Conservation (phyloP, 2,329 filamentous ascomycete genomes). For the Neurospora sp. region DNA sequence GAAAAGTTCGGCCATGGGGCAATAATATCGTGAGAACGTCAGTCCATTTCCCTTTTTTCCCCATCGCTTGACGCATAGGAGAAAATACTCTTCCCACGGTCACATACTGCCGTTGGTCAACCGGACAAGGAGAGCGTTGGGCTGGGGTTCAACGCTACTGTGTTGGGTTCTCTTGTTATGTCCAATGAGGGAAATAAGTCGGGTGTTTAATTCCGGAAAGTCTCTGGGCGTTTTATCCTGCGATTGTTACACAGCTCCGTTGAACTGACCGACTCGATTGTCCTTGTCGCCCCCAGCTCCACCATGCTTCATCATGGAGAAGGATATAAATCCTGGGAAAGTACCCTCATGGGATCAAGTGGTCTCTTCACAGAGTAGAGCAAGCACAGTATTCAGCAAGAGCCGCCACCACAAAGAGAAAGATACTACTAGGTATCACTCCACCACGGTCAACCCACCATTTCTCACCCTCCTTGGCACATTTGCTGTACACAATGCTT, state of each 20-base stretch:
- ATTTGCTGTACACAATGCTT: background rate
- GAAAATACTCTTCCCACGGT: background rate
- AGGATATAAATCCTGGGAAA: background rate
- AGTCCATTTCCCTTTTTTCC: background rate
- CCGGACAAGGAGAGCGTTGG: background rate
- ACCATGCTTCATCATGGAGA: background rate
- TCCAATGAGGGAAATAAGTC: background rate
- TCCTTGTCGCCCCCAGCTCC: background rate
- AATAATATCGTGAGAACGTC: background rate
- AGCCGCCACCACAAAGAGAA: background rate
- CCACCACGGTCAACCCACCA: background rate
- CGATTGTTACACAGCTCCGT: background rate
- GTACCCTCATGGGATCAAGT: background rate
- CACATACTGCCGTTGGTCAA: background rate
- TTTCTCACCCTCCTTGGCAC: background rate
- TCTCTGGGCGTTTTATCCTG: background rate
- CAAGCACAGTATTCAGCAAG: background rate
- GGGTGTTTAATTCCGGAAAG: background rate
- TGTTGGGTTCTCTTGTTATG: background rate
- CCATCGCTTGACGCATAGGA: background rate
- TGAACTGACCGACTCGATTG: background rate
- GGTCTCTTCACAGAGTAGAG: background rate
- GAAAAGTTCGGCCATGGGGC: background rate
- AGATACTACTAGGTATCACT: background rate
- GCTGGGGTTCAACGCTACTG: background rate